Evolutionary conservation across 805 yeast species (phyloP), one percentile per base, ranked within the genome.

Genomic region (Cyberlindnera bimundalis): DNA sequence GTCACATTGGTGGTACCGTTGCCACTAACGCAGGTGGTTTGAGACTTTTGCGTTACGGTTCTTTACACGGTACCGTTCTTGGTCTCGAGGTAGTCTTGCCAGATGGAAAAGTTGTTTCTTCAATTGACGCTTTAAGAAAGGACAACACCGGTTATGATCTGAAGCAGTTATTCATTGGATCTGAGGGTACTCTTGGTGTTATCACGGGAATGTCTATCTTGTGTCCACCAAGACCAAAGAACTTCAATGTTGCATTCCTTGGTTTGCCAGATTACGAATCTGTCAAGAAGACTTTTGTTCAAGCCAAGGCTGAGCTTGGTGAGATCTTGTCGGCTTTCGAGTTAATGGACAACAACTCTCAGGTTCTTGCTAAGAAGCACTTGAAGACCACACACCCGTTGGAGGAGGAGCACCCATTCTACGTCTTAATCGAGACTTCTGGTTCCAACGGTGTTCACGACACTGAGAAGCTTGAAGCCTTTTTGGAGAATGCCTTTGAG

Each of bases 1-100:
- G 97, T 60, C 96, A 87, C 53, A 81, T 91, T 47, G 97, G 97
- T 52, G 98, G 97, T 50, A 85, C 81, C 39, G 91, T 88, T 32
- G 96, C 96, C 15, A 88, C 96, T 15, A 91, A 91, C 60, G 98
- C 98, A 5, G 98, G 98, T 58, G 98, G 98, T 1, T 73, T 90
- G 53, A 71, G 98, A 58, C 70, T 90, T 37, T 66, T 90, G 46
- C 74, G 96, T 52, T 90, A 88, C 60, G 97, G 97, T 3, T 86
- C 96, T 6, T 73, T 90, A 50, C 98, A 91, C 58, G 98, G 98
- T 4, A 69, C 88, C 17, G 96, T 90, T 0, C 67, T 90, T 35
- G 98, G 98, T 1, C 68, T 90, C 42, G 97, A 90, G 65, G 96
- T 79, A 12, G 97, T 90, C n/a, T 68, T 90, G 53, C 84, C 97